phyloP scores from a whole-genome alignment of 306 rosid genomes.

The Rosa lucieae region DNA sequence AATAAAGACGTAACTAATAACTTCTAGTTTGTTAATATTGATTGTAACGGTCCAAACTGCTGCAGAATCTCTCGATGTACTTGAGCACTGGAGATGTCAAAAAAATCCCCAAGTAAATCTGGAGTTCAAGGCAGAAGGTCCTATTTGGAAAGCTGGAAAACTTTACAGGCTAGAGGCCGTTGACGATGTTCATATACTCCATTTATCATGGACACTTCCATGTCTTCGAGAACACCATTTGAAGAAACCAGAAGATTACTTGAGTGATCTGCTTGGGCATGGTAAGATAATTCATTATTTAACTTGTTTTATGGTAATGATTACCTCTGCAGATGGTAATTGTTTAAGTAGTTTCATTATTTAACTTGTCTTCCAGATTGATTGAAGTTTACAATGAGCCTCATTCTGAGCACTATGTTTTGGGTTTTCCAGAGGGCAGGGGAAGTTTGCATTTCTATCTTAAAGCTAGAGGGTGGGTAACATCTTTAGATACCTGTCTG shows the following conservation, averaged over 20 bases:
- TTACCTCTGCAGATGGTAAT: too few relatives aligned
- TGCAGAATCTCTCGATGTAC: constrained; percentile 86
- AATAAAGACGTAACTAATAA: not conserved
- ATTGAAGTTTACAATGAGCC: not conserved
- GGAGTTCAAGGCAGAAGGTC: constrained; percentile 59
- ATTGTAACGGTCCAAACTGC: constrained; percentile 19
- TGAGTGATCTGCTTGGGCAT: constrained; percentile 86
- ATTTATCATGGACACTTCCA: constrained; percentile 82
- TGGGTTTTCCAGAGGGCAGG: constrained; percentile 74
- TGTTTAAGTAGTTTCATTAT: too few relatives aligned
- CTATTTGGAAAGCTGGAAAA: constrained; percentile 86
- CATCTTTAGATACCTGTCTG: constrained; percentile 78
- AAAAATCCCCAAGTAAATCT: constrained; percentile 51
- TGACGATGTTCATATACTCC: constrained; percentile 79
- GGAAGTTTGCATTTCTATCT: constrained; percentile 90
- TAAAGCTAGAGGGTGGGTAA: constrained; percentile 89
- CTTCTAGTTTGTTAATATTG: not conserved
- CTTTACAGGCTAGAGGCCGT: constrained; percentile 84
- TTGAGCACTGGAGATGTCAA: constrained; percentile 28
- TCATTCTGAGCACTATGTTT: constrained; percentile 30
- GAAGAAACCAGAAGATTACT: constrained; percentile 86
- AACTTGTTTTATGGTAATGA: not conserved
- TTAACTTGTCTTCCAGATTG: not conserved
- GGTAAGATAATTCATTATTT: constrained; percentile 54
- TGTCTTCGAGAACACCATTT: constrained; percentile 65